phyloP scores from a whole-genome alignment of 2,329 filamentous ascomycete species.

The Colletotrichum sansevieriae region DNA sequence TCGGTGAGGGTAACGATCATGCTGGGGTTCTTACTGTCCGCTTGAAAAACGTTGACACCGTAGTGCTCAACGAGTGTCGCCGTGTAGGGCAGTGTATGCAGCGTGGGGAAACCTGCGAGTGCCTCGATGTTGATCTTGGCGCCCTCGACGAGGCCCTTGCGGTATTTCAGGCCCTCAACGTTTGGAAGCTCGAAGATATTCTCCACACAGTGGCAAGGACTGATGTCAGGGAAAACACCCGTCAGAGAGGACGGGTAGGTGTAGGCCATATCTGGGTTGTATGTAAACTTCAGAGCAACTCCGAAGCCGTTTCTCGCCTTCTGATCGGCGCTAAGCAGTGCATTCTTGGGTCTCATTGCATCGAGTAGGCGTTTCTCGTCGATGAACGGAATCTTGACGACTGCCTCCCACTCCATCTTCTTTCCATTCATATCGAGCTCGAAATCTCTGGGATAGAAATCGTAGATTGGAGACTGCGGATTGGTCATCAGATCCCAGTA shows the following conservation, averaged over 20 bases:
- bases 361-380: slow-evolving; percentile 87
- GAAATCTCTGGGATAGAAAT: slow-evolving; percentile 98
- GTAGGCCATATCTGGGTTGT: slow-evolving; percentile 81
- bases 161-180: slow-evolving; percentile 88
- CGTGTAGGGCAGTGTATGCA: slow-evolving; percentile 87
- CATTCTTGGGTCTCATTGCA: slow-evolving; percentile 89
- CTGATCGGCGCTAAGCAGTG: slow-evolving; percentile 82
- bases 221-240: slow-evolving; percentile 90
- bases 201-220: slow-evolving; percentile 89
- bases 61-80: slow-evolving; percentile 80
- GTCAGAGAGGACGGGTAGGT: slow-evolving; percentile 89
- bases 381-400: slow-evolving; percentile 99
- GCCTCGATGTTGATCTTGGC: slow-evolving; percentile 85
- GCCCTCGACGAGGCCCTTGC: slow-evolving; percentile 85
- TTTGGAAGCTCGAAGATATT: slow-evolving; percentile 96
- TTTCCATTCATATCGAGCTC: slow-evolving; percentile 99
- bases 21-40: slow-evolving; percentile 96
- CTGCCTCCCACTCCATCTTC: slow-evolving; percentile 99
- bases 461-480: slow-evolving; percentile 89
- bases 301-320: slow-evolving; percentile 90
- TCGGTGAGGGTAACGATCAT: slow-evolving; percentile 90
- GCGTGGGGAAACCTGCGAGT: slow-evolving; percentile 92
- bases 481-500: slow-evolving; percentile 96
- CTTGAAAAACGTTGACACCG: slow-evolving; percentile 93
- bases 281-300: slow-evolving; percentile 92